Evolutionary conservation across 495 filamentous ascomycete species (phyloP).

Genomic region (Neurospora sp.): DNA sequence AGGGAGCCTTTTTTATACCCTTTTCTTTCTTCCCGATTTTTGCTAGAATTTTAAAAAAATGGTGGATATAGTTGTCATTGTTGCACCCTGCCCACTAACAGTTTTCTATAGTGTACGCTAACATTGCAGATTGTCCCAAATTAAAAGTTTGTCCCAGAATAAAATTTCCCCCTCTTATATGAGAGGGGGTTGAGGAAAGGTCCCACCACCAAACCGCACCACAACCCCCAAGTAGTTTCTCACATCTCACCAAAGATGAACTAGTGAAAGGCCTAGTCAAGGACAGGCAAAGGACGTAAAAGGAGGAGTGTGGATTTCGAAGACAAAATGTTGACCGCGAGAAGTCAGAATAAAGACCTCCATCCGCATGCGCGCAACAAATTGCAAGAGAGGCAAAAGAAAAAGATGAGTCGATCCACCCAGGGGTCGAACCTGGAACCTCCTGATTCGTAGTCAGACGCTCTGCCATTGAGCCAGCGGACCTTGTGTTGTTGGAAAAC

Average conservation of each 20-base stretch:
- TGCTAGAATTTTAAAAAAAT: too few species aligned
- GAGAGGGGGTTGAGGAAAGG: too few species aligned
- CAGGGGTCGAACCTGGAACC: background rate
- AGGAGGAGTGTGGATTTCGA: background rate
- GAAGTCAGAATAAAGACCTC: background rate
- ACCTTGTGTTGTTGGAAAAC: background rate
- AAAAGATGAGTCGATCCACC: background rate
- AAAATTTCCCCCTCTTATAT: too few species aligned
- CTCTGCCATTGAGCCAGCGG: background rate
- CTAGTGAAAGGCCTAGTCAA: background rate
- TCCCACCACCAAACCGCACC: background rate
- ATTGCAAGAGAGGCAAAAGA: background rate
- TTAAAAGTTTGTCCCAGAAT: too few species aligned
- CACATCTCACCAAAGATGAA: background rate
- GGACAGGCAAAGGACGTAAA: background rate
- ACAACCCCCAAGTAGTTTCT: background rate
- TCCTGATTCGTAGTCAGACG: background rate
- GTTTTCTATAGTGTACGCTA: too few species aligned
- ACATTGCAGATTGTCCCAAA: too few species aligned
- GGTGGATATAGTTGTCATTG: too few species aligned
- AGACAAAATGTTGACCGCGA: background rate
- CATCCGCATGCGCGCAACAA: background rate
- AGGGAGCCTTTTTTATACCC: too few species aligned
- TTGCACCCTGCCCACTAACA: too few species aligned
- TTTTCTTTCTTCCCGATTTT: too few species aligned